Conservation (phyloP, 176 grass and related monocot genomes). For the Oryza longistaminata region DNA sequence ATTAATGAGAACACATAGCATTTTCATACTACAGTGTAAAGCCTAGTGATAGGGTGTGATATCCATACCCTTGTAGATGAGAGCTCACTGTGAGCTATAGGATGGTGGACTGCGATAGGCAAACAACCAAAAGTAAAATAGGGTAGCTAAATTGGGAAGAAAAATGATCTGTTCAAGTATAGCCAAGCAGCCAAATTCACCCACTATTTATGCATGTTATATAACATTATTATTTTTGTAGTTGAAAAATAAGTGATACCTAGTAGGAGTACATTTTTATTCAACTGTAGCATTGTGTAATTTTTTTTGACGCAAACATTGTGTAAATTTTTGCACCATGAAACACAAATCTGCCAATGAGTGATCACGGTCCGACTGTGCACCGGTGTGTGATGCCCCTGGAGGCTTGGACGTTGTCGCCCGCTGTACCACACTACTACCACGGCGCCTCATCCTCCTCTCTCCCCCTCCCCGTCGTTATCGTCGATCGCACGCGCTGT, state of each 20-base stretch:
- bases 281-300: too few relatives aligned
- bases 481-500: background rate
- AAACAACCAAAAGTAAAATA: background rate
- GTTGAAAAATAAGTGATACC: too few relatives aligned
- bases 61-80: background rate
- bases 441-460: background rate
- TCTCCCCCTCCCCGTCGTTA: background rate
- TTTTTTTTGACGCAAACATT: background rate
- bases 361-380: background rate
- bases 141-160: background rate
- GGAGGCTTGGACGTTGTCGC: background rate
- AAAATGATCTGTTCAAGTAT: too few relatives aligned
- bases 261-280: too few relatives aligned
- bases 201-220: too few relatives aligned
- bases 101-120: background rate
- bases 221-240: background rate
- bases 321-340: background rate
- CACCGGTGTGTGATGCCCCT: background rate
- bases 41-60: background rate
- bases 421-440: background rate
- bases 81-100: background rate
- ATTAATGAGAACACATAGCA: background rate
- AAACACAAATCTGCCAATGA: background rate
- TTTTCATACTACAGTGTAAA: constrained; percentile 6
- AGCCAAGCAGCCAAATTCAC: too few relatives aligned